Evolutionary conservation across 1,284 basidiomycete species (phyloP), one percentile per base, ranked within the genome.

Genomic region (Gomphus bonarii): DNA sequence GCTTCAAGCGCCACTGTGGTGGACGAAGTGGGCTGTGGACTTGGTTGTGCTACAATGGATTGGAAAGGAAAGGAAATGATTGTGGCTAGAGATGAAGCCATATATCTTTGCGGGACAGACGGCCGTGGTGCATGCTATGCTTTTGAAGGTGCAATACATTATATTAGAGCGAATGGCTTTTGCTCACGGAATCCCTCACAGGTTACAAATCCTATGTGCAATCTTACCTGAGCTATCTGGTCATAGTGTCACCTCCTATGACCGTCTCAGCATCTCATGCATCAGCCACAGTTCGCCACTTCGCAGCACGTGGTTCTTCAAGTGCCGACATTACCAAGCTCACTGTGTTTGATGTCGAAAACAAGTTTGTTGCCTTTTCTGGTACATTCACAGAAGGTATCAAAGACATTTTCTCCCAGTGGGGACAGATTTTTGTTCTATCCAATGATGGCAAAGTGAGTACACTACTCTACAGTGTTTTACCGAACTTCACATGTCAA

Each of bases 271-370:
- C 81, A 0, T 71, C 80, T 0, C 81, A 84, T 0, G 73, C 80
- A 43, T 85, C 85, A 1, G 81, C 88, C 0, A 92, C 91, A 0
- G 81, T 88, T 6, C 78, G 91, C 30, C 82, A 89, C 63, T 82
- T 83, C 63, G 84, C 81, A 33, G 78, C 81, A 3, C 74, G 76
- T 9, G 75, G 71, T 10, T 68, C 68, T 5, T 71, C 67, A 6
- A 75, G 77, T 38, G 69, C 76, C 0, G 90, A 95, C 57, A 82
- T 92, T 28, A 86, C 88, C 16, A 93, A 90, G 64, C 80, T 99
- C 43, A 88, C 88, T 0, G 79, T 99, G 1, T 90, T 99, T 62
- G 95, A 99, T 67, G 80, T 90, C 28, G 90, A 94, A 68, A 97
- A 95, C 72, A 95, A 95, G 72, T 80, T 95, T 52, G 81, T 97